These are phyloP conservation scores for Trichophyton schoenleinii DNA, from an alignment of 2,329 filamentous ascomycete genomes.

Conservation along the genomic window DNA sequence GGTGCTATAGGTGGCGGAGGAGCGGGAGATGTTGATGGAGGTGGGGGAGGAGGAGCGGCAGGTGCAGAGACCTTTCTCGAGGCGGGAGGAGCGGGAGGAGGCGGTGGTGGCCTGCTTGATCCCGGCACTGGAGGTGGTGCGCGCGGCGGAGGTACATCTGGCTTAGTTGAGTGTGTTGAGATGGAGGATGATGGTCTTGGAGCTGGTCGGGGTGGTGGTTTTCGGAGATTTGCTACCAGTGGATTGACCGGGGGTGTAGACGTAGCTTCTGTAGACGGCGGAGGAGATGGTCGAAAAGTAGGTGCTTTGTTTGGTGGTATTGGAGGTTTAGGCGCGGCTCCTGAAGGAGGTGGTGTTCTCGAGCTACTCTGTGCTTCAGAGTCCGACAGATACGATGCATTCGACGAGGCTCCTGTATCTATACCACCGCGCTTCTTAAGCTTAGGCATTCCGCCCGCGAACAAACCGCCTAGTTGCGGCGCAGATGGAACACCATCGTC, in stretches of 20 bases:
- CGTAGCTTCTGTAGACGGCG: constrained; percentile 37
- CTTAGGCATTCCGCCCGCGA: constrained; percentile 92
- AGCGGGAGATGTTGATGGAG: constrained; percentile 29
- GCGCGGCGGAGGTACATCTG: constrained; percentile 36
- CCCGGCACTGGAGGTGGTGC: constrained; percentile 56
- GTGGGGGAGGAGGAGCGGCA: constrained; percentile 35
- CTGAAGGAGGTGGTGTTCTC: constrained; percentile 28
- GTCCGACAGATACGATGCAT: constrained; percentile 68
- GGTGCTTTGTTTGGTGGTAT: constrained; percentile 43
- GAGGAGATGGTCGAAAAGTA: constrained; percentile 35
- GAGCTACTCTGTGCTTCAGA: constrained; percentile 50
- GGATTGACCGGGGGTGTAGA: constrained; percentile 42
- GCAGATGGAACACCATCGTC: constrained; percentile 44
- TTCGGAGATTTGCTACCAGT: constrained; percentile 46
- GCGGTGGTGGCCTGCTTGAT: constrained; percentile 39
- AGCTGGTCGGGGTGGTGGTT: constrained; percentile 38
- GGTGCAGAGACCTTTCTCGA: constrained; percentile 45
- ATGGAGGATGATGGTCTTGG: constrained; percentile 49
- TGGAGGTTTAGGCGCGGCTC: constrained; percentile 47
- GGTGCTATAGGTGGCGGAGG: constrained; percentile 27
- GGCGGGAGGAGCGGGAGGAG: constrained; percentile 34
- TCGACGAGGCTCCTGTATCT: constrained; percentile 59
- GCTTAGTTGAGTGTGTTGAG: constrained; percentile 41
- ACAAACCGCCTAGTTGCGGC: constrained; percentile 75
- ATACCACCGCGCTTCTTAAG: constrained; percentile 76